Evolutionary conservation across 192 early-diverging fungal species (phyloP).

Genomic region (Rhizoclosmatium globosum): DNA sequence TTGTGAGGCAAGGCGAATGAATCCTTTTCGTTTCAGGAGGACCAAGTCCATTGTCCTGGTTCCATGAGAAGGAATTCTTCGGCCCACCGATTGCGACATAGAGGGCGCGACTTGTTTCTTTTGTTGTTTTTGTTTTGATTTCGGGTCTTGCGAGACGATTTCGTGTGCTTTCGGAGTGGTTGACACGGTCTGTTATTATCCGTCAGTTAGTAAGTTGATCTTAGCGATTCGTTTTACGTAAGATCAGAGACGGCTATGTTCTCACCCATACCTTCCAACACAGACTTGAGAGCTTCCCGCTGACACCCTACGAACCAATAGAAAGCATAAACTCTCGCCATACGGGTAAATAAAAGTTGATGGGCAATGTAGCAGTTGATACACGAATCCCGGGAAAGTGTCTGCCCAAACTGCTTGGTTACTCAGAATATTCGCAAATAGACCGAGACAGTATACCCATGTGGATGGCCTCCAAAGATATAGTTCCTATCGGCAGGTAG

Average conservation of each 20-base stretch:
- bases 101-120: constrained; percentile 36
- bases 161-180: too few relatives aligned
- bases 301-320: constrained; percentile 35
- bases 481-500: constrained; percentile 42
- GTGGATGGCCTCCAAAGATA: constrained; percentile 38
- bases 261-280: background rate
- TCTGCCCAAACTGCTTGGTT: constrained; percentile 24
- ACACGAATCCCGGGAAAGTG: constrained; percentile 23
- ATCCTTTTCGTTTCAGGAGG: constrained; percentile 51
- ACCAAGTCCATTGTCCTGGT: constrained; percentile 50
- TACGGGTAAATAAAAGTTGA: constrained; percentile 41
- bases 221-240: too few relatives aligned
- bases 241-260: too few relatives aligned
- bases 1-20: constrained; percentile 46
- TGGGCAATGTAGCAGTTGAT: constrained; percentile 36
- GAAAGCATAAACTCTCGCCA: constrained; percentile 39
- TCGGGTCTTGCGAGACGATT: background rate
- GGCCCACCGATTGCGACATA: constrained; percentile 45
- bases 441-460: constrained; percentile 41
- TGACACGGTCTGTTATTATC: too few relatives aligned
- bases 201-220: too few relatives aligned
- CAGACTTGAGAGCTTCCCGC: constrained; percentile 20
- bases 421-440: constrained; percentile 36
- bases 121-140: too few relatives aligned
- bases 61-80: constrained; percentile 44